Conservation (phyloP, 495 filamentous ascomycete species). For the Tuber aestivum region DNA sequence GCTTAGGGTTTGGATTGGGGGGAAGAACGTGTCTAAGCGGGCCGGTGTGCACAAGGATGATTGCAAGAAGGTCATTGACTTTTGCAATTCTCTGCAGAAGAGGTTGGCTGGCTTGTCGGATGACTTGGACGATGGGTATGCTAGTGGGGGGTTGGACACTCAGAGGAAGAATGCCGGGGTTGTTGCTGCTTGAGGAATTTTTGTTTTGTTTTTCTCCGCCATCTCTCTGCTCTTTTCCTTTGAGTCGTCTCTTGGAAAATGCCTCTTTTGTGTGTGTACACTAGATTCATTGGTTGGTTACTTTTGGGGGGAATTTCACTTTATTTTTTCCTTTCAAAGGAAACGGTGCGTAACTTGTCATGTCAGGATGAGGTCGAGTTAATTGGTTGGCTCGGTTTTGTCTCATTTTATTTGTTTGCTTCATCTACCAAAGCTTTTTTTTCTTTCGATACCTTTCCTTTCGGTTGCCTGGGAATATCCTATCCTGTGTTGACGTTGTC, state of each 20-base stretch:
- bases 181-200: neutral
- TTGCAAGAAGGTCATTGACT: constrained; percentile 49
- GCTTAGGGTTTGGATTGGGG: constrained; percentile 54
- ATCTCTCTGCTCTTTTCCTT: neutral
- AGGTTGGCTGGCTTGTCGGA: constrained; percentile 34
- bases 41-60: constrained; percentile 48
- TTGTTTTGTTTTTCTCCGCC: neutral
- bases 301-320: neutral
- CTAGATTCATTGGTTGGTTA: neutral
- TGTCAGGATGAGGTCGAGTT: neutral
- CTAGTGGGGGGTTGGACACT: constrained; percentile 11
- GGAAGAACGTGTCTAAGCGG: constrained; percentile 44
- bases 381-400: neutral
- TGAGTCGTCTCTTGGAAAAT: neutral
- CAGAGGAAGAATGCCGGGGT: constrained; percentile 1
- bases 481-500: neutral
- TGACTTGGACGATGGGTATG: constrained; percentile 40
- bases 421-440: neutral
- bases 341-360: neutral
- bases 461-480: neutral
- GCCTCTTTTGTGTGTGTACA: neutral
- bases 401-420: neutral
- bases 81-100: constrained; percentile 36
- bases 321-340: neutral
- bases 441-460: neutral